Base-by-base conservation (phyloP, 192 early-diverging fungal genomes). In the Phycomyces nitens region DNA sequence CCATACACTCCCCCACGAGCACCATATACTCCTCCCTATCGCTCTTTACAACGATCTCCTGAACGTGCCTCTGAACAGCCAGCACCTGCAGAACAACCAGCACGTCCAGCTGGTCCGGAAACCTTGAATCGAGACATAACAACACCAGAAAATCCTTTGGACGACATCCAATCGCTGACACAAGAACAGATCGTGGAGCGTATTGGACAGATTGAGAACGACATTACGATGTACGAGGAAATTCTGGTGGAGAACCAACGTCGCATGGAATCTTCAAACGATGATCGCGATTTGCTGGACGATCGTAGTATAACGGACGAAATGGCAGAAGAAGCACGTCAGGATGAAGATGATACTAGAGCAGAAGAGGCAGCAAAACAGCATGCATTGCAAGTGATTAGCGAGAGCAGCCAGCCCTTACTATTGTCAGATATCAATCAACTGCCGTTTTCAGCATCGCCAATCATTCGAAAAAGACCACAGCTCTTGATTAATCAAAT, bases 401-500 rank as follows among this genome's bases (percentile, higher is more conserved):
- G 60, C 14, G 64, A 77, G 27, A 34, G 49, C 4, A 56, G 40
- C 9, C 55, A 70, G n/a, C 64, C 73, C 44, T n/a, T 47, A n/a
- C 44, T 47, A 4, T 44, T 69, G 60, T 42, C 41, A 0, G 55
- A 62, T 47, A 62, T 62, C 20, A 20, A 53, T 16, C 44, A 73
- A n/a, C 57, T 76, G 27, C 67, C 69, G 1, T 66, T 67, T 15
- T 58, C 47, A 14, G 70, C 71, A 18, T 44, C 66, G 21, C 63
- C 54, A 14, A 34, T 44, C 1, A 59, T 71, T 44, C 74, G 73
- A 21, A 76, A 64, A 12, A 71, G 77, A 15, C 68, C 72, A 7
- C 78, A 75, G 7, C 56, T 76, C 42, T 65, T 80, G 24, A 76
- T 71, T 52, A 69, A 80, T 29, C 78, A 80, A 34, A 66, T 80